Conservation (phyloP, 2,329 filamentous ascomycete species). For the Colletotrichum sp. region DNA sequence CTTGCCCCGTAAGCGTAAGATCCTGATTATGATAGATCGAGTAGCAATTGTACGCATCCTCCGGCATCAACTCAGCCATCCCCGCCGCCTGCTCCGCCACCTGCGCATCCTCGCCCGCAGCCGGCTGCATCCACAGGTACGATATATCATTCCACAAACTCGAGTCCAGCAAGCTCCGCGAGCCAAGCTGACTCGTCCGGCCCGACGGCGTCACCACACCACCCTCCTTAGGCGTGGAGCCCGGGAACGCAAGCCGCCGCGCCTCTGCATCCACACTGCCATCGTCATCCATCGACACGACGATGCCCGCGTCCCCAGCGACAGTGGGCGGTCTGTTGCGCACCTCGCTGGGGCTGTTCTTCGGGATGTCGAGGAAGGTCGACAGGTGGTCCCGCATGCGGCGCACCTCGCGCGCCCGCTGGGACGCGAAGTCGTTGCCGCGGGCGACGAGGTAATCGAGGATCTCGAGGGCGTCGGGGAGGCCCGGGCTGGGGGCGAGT, state of each 20-base stretch:
- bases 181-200: background rate
- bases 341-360: slow-evolving; percentile 4
- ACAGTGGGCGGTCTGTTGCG: background rate
- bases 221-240: background rate
- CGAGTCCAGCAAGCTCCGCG: slow-evolving; percentile 8
- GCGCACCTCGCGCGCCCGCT: slow-evolving; percentile 2
- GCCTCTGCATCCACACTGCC: background rate
- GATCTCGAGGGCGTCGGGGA: slow-evolving; percentile 30
- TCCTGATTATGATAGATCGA: slow-evolving; percentile 3
- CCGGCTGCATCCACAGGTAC: slow-evolving; percentile 5
- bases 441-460: slow-evolving; percentile 31
- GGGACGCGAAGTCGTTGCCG: slow-evolving; percentile 28
- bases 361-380: slow-evolving; percentile 2
- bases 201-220: background rate
- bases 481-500: slow-evolving; percentile 28
- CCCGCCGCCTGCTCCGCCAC: background rate
- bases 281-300: background rate
- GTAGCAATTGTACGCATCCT: background rate
- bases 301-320: background rate
- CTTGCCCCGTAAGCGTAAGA: background rate
- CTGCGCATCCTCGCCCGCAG: background rate
- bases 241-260: background rate
- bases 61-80: background rate
- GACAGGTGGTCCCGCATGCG: slow-evolving; percentile 10
- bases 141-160: slow-evolving; percentile 18